Evolutionary conservation across 2,329 filamentous ascomycete genomes (phyloP), one percentile per base, ranked within the genome.

Genomic region (Tolypocladium sp.): DNA sequence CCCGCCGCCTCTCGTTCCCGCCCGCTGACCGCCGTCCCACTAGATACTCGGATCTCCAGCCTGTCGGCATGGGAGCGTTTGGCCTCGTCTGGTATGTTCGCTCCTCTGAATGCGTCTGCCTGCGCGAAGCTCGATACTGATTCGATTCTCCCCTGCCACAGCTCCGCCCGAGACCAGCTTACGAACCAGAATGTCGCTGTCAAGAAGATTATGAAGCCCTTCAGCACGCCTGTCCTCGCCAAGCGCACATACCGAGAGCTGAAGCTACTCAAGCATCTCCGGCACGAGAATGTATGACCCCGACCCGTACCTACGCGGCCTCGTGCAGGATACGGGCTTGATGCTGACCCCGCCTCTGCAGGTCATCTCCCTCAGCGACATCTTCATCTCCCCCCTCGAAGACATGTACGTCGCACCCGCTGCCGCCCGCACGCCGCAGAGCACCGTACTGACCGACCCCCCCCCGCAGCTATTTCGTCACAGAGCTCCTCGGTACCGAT

Each of bases 131-230:
- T 55, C 52, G 20, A 17, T 52, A 33, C 57, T 54, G 44, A 44
- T n/a, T 2, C 53, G 3, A 6, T 12, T 33, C 5, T 13, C 9
- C 15, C 42, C 53, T 35, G n/a, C 41, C 55, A 63, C 65, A 97
- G 93, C 78, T 97, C 94, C 64, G 94, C 94, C 60, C 93, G 92
- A 78, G 94, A 99, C 76, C 92, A 97, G 80, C 91, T 99, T 76
- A 97, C 94, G 61, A 90, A 85, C 74, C 92, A 97, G 76, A 92
- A 92, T 76, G 94, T 99, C 62, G 94, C 94, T 61, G 92, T 99
- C 73, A 99, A 99, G 85, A 99, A 99, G 85, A 99, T 99, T 72
- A 97, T 99, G 93, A 99, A 97, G 82, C 94, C 94, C 12, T 99
- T 99, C 78, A 97, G 92, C 82, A 99, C 94, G n/a, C 92, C 94